Base-by-base conservation (phyloP, 2,329 filamentous ascomycete species). In the Hypoxylon sp. region DNA sequence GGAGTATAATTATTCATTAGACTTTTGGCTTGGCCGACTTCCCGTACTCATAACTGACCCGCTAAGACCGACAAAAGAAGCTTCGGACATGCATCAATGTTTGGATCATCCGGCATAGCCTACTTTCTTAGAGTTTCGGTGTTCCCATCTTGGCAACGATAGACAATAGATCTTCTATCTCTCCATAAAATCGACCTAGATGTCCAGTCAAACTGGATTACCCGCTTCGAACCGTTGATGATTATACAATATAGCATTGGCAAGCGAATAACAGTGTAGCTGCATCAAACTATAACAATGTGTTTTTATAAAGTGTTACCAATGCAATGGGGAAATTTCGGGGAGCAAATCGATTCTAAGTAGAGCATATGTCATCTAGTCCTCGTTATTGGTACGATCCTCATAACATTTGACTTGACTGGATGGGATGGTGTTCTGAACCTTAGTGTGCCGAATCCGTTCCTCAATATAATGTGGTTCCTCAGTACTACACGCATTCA, bases 121-220 rank as follows among this genome's bases (percentile, higher is more conserved):
- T 40, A 31, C 20, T 17, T 17, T 13, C 17, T 64, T 61, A 57
- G 50, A 63, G 56, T 68, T 68, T 64, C 56, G 56, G 61, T 44
- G 6, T 49, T 50, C 30, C 20, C 20, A 58, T 57, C 1, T 27
- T 25, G 30, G 48, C 10, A 51, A 10, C 7, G 20, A 57, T 48
- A 50, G 35, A 40, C 14, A 48, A 35, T 8, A 44, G 44, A 54
- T 62, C 30, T 25, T 27, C 56, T 20, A 11, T 13, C 3, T 31
- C 13, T 33, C 40, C 40, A 44, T 22, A 20, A 11, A 44, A 44
- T 6, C n/a, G 17, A 44, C n/a, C 3, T 20, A 44, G 17, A 44
- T 44, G 40, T 3, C 20, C 7, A 44, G 14, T 20, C 3, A 44
- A 10, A 8, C 6, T 44, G 40, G 8, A 31, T 17, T 50, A 10